These are phyloP conservation scores for Entelexis paramagnoliae DNA, from an alignment of 1,139 yeast species.

Conservation along the genomic window DNA sequence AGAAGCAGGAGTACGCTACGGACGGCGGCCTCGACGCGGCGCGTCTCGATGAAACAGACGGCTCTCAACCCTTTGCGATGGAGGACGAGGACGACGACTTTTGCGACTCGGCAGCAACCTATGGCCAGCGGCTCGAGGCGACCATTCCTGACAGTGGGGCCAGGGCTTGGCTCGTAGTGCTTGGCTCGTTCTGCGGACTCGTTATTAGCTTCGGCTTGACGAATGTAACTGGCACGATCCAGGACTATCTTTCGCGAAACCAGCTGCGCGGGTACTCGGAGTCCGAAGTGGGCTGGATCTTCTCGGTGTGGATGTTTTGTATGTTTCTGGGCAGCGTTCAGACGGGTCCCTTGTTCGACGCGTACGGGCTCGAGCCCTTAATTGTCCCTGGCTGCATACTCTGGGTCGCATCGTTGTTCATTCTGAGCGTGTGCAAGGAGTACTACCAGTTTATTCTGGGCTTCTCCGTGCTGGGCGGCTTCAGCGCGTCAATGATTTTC, in stretches of 20 bases:
- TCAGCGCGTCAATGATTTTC: conserved; percentile 49
- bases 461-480: conserved; percentile 48
- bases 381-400: conserved; percentile 39
- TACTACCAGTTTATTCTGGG: conserved; percentile 55
- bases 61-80: no score
- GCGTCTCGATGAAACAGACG: no score
- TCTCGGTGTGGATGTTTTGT: conserved; percentile 47
- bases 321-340: conserved; percentile 51
- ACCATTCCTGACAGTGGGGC: conserved; percentile 55
- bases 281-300: conserved; percentile 52
- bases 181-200: conserved; percentile 51
- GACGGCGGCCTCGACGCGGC: no score
- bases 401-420: conserved; percentile 41
- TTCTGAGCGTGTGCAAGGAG: conserved; percentile 43
- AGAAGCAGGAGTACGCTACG: no score
- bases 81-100: not conserved
- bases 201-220: conserved; percentile 49
- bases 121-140: conserved; percentile 6
- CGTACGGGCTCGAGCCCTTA: conserved; percentile 29
- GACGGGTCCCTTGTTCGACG: conserved; percentile 54
- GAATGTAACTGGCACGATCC: conserved; percentile 51
- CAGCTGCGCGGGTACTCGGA: conserved; percentile 39
- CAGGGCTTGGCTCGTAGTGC: conserved; percentile 47
- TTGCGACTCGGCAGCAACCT: not conserved
- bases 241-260: conserved; percentile 44